Evolutionary conservation across 2,329 filamentous ascomycete species (phyloP).

Genomic region (Colletotrichum eleusines): DNA sequence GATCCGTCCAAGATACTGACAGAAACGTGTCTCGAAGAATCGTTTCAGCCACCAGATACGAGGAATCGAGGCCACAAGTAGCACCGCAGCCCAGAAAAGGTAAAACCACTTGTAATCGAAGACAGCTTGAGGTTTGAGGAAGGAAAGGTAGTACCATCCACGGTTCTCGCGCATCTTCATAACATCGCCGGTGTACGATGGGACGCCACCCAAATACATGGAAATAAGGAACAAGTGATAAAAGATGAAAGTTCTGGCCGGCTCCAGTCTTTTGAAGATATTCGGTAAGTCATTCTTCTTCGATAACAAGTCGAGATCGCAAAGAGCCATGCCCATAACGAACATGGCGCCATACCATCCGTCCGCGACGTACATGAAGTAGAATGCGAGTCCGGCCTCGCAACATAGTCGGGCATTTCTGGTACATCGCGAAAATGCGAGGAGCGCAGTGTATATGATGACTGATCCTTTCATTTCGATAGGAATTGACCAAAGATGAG

Average conservation of each 20-base stretch:
- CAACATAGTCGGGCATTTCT: constrained; percentile 50
- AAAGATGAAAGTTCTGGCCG: constrained; percentile 63
- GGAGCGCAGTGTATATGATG: constrained; percentile 67
- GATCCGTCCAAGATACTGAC: constrained; percentile 71
- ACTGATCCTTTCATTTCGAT: constrained; percentile 74
- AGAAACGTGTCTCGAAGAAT: constrained; percentile 61
- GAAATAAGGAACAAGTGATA: constrained; percentile 51
- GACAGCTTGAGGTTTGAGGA: constrained; percentile 71
- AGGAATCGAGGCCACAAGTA: constrained; percentile 52
- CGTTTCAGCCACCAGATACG: constrained; percentile 55
- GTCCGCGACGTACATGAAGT: constrained; percentile 51
- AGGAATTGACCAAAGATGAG: constrained; percentile 74
- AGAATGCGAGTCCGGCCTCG: constrained; percentile 48
- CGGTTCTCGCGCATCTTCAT: constrained; percentile 24
- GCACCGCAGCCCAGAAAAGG: constrained; percentile 52
- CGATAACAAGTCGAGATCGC: constrained; percentile 57
- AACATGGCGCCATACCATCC: constrained; percentile 55
- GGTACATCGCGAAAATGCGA: constrained; percentile 52
- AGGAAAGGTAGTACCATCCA: constrained; percentile 50
- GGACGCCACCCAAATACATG: constrained; percentile 51
- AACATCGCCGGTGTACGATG: constrained; percentile 27
- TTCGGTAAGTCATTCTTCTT: constrained; percentile 62
- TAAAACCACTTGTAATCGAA: constrained; percentile 64
- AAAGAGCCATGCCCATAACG: constrained; percentile 43
- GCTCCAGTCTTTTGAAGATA: constrained; percentile 59